Evolutionary conservation across 2,329 filamentous ascomycete genomes (phyloP).

Genomic region (Verticillium tricorpus): DNA sequence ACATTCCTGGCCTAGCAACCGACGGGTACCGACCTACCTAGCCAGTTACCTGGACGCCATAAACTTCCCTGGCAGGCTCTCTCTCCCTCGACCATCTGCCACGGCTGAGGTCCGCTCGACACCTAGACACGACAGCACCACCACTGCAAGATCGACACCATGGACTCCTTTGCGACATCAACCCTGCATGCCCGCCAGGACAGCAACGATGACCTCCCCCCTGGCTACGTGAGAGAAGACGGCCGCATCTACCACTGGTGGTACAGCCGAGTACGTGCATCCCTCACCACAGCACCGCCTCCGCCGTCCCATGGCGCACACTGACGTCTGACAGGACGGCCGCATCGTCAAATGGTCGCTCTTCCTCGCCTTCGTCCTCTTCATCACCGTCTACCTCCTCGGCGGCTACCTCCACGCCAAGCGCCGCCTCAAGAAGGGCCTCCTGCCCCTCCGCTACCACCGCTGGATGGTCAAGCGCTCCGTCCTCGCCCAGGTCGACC

Average conservation of each 20-base stretch:
- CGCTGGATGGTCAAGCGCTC: conserved; percentile 51
- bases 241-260: conserved; percentile 19
- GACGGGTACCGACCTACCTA: not conserved
- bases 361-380: conserved; percentile 55
- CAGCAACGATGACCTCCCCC: conserved; percentile 3
- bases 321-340: conserved; percentile 42
- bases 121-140: not conserved
- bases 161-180: not conserved
- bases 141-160: not conserved
- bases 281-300: not conserved
- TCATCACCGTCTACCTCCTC: conserved; percentile 59
- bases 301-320: not conserved
- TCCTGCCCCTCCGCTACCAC: conserved; percentile 65
- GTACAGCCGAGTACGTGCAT: conserved; percentile 17
- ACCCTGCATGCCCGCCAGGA: conserved; percentile 8
- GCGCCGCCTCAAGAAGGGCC: conserved; percentile 59
- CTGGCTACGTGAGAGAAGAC: not conserved
- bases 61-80: not conserved
- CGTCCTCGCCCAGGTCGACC: conserved; percentile 42
- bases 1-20: not conserved
- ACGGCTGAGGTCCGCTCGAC: not conserved
- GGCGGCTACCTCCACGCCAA: conserved; percentile 68
- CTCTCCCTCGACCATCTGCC: not conserved
- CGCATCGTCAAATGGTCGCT: conserved; percentile 68
- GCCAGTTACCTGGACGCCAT: not conserved